Conservation (phyloP, 768 basidiomycete genomes). For the Suillus clintonianus region DNA sequence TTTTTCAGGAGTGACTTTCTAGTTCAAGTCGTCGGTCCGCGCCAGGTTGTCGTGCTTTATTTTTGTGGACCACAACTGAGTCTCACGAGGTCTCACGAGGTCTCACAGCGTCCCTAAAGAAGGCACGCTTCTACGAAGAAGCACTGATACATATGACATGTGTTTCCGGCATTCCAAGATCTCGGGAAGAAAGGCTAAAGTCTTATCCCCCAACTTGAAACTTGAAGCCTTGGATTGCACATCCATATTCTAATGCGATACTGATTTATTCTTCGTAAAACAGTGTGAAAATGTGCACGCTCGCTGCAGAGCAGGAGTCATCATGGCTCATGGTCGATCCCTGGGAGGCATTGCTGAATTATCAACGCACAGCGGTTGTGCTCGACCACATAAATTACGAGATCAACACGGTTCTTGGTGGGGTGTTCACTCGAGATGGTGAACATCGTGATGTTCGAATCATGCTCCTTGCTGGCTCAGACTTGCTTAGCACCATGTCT, state of each 20-base stretch:
- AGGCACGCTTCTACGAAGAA: neutral
- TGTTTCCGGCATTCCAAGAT: conserved; percentile 7
- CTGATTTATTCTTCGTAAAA: conserved; percentile 28
- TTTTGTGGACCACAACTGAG: neutral
- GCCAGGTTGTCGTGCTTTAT: too few species aligned
- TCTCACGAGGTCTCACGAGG: neutral
- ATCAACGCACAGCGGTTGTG: conserved; percentile 95
- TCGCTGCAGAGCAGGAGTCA: conserved; percentile 87
- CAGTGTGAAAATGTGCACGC: conserved; percentile 85
- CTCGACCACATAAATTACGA: conserved; percentile 96
- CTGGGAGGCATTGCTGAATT: conserved; percentile 97
- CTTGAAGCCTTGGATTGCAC: conserved; percentile 1
- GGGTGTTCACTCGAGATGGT: conserved; percentile 71
- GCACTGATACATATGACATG: neutral
- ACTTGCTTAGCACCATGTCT: conserved; percentile 96
- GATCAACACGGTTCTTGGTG: conserved; percentile 84
- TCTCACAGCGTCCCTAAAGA: neutral
- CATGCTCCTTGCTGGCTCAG: conserved; percentile 95
- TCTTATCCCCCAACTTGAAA: conserved; percentile 6
- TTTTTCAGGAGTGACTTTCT: neutral
- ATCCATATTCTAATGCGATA: conserved; percentile 2
- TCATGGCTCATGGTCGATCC: conserved; percentile 97
- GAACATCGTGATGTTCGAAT: conserved; percentile 76
- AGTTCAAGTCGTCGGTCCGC: neutral
- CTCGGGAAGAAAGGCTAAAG: conserved; percentile 5